Conservation (phyloP, 2,329 filamentous ascomycete genomes). For the Calonectria montana region DNA sequence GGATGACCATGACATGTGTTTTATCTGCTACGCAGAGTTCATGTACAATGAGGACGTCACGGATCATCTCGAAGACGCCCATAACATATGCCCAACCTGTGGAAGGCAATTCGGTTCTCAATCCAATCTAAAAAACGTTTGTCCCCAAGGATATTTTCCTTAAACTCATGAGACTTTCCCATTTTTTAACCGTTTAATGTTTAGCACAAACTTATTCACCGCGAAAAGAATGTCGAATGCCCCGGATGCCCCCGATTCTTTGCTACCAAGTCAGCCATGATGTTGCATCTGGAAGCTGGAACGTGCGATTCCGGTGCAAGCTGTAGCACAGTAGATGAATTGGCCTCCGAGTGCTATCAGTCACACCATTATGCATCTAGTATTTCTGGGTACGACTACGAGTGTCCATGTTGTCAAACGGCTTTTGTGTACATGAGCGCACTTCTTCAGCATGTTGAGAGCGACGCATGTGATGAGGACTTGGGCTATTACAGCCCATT, state of each 20-base stretch:
- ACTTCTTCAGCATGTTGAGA: conserved; percentile 36
- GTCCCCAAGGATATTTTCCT: not conserved
- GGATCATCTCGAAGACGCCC: not conserved
- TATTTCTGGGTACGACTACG: conserved; percentile 14
- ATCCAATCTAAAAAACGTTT: conserved; percentile 29
- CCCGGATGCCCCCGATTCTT: conserved; percentile 32
- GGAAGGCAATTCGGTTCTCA: not conserved
- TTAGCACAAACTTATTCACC: conserved; percentile 36
- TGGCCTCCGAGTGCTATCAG: conserved; percentile 19
- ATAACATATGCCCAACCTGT: not conserved
- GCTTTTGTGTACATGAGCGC: conserved; percentile 26
- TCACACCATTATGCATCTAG: conserved; percentile 32
- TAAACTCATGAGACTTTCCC: not conserved
- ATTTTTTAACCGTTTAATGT: not conserved
- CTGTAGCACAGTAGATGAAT: not conserved
- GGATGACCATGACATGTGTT: conserved; percentile 28
- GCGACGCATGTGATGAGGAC: conserved; percentile 27
- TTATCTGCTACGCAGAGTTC: not conserved
- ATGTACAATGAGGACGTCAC: not conserved
- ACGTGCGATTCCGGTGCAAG: conserved; percentile 28
- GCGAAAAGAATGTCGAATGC: conserved; percentile 24
- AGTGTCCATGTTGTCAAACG: conserved; percentile 31
- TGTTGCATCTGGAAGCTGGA: conserved; percentile 40
- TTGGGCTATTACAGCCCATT: not conserved
- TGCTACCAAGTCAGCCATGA: conserved; percentile 33